phyloP scores from a whole-genome alignment of 75 land plant genomes.

The Azolla pinnata region DNA sequence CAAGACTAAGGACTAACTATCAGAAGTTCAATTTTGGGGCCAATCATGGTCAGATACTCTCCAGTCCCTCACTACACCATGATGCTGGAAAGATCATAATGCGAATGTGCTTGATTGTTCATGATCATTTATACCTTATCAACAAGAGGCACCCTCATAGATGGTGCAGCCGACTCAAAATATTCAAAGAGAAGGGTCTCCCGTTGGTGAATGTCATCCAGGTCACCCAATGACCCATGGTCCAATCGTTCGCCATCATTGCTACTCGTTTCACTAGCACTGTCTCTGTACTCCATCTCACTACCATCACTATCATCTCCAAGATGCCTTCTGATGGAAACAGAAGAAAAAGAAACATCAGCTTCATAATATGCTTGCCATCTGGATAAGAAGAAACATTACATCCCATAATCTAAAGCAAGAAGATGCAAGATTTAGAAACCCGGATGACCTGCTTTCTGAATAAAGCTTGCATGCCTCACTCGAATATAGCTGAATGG shows the following conservation, averaged over 20 bases:
- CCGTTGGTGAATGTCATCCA: neutral
- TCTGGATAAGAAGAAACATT: too few species aligned
- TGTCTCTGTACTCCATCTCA: constrained; percentile 11
- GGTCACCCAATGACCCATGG: constrained; percentile 17
- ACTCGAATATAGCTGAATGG: constrained; percentile 38
- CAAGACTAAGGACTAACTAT: neutral
- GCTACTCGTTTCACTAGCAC: constrained; percentile 20
- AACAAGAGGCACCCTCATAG: constrained; percentile 16
- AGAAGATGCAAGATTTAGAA: too few species aligned
- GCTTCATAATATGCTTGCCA: too few species aligned
- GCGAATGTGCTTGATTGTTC: neutral
- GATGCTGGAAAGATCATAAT: neutral
- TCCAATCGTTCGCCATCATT: constrained; percentile 33
- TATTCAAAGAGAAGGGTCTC: constrained; percentile 11
- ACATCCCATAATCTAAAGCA: too few species aligned
- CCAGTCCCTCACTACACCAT: neutral
- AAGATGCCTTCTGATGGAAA: constrained; percentile 11
- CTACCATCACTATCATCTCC: constrained; percentile 20
- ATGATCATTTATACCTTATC: constrained; percentile 11
- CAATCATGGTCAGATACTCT: too few species aligned
- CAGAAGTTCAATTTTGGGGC: too few species aligned
- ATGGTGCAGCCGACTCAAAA: constrained; percentile 22
- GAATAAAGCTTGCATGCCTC: constrained; percentile 3
- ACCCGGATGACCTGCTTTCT: constrained; percentile 3
- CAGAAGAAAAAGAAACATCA: too few species aligned